phyloP scores from a whole-genome alignment of 768 basidiomycete species.

The Boletellus ananas region DNA sequence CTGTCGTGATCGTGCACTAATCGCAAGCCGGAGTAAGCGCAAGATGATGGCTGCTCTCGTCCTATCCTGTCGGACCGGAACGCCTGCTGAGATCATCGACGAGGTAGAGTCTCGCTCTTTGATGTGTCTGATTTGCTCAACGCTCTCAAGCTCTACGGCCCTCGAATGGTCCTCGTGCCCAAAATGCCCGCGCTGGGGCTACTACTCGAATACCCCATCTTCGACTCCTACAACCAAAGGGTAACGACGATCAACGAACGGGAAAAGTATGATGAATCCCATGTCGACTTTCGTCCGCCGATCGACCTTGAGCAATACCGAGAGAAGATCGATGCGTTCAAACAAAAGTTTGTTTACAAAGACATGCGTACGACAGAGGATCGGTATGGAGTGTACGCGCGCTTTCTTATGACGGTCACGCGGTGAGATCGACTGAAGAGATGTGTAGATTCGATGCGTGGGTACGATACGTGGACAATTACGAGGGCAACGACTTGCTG shows the following conservation, averaged over 20 bases:
- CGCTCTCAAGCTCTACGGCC: constrained; percentile 64
- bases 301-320: constrained; percentile 70
- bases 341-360: constrained; percentile 80
- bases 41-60: constrained; percentile 94
- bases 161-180: constrained; percentile 75
- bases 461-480: constrained; percentile 72
- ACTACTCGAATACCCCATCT: constrained; percentile 83
- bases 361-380: constrained; percentile 85
- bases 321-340: constrained; percentile 76
- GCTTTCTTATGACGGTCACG: background rate
- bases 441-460: constrained; percentile 73
- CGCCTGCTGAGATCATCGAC: constrained; percentile 70
- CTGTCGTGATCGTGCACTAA: constrained; percentile 7
- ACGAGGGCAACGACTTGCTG: constrained; percentile 71
- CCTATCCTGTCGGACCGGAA: constrained; percentile 70
- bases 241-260: constrained; percentile 40
- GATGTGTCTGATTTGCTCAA: background rate
- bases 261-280: constrained; percentile 44
- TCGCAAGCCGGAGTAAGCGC: constrained; percentile 49
- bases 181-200: constrained; percentile 96
- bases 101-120: constrained; percentile 42
- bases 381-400: constrained; percentile 65
- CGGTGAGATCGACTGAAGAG: background rate
- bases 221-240: constrained; percentile 69
- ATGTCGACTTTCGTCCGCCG: constrained; percentile 62